These are phyloP conservation scores for Colletotrichum neosansevieriae DNA, from an alignment of 2,329 filamentous ascomycete species.

Conservation along the genomic window DNA sequence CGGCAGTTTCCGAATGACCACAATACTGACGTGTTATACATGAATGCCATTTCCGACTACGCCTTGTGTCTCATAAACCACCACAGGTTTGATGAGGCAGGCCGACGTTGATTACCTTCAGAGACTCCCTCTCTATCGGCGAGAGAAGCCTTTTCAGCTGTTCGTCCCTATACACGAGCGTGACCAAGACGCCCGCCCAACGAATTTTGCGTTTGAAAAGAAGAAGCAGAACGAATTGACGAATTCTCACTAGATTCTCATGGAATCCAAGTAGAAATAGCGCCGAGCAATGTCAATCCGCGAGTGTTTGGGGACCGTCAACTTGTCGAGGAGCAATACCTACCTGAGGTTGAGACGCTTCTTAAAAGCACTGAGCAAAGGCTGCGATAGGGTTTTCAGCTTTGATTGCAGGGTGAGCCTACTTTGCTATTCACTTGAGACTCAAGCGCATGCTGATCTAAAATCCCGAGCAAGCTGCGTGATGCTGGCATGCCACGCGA, in stretches of 20 bases:
- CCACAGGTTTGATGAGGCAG: not conserved
- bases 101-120: not conserved
- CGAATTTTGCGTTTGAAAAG: not conserved
- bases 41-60: not conserved
- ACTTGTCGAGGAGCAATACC: not conserved
- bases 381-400: not conserved
- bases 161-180: not conserved
- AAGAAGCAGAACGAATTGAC: not conserved
- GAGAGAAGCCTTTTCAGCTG: not conserved
- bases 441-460: not conserved
- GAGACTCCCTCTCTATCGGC: not conserved
- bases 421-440: accelerated
- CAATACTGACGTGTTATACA: not conserved
- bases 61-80: not conserved
- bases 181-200: not conserved
- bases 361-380: not conserved
- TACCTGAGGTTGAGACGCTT: not conserved
- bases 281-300: not conserved
- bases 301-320: not conserved
- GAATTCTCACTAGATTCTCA: not conserved
- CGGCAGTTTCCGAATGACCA: not conserved
- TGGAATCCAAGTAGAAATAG: not conserved
- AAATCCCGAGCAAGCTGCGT: not conserved
- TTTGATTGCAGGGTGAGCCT: constrained; percentile 5
- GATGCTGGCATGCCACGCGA: not conserved